These are phyloP conservation scores for Termitomyces sp. DNA, from an alignment of 768 basidiomycete genomes.

Conservation along the genomic window DNA sequence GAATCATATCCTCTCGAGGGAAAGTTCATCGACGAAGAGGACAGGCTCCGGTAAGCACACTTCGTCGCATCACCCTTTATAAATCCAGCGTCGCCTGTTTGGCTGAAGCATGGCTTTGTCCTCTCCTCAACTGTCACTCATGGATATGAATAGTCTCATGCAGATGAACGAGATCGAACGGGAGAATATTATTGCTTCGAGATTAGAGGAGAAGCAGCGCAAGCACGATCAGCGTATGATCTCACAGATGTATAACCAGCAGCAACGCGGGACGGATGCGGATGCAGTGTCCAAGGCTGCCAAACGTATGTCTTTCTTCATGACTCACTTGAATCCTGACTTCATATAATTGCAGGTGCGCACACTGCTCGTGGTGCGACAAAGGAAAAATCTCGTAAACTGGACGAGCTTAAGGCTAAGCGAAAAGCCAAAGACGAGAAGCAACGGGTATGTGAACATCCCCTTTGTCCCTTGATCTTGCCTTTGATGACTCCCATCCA, in stretches of 20 bases:
- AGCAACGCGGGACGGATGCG: slow-evolving; percentile 45
- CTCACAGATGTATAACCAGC: slow-evolving; percentile 60
- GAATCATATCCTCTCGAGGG: slow-evolving; percentile 90
- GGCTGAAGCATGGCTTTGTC: slow-evolving; percentile 18
- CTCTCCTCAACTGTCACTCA: slow-evolving; percentile 11
- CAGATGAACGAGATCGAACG: slow-evolving; percentile 83
- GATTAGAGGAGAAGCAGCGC: slow-evolving; percentile 76
- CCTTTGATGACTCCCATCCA: not conserved
- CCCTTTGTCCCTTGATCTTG: not conserved
- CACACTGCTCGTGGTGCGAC: slow-evolving; percentile 68
- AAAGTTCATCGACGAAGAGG: slow-evolving; percentile 81
- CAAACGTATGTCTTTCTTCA: slow-evolving; percentile 51
- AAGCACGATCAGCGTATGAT: slow-evolving; percentile 66
- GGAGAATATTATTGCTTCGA: slow-evolving; percentile 77
- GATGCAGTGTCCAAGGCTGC: slow-evolving; percentile 68
- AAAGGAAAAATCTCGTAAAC: slow-evolving; percentile 72
- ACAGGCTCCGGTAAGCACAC: slow-evolving; percentile 67
- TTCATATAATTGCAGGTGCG: slow-evolving; percentile 44
- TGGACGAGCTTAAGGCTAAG: slow-evolving; percentile 82
- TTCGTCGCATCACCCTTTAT: slow-evolving; percentile 16
- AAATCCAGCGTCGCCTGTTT: slow-evolving; percentile 18
- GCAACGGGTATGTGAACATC: slow-evolving; percentile 53
- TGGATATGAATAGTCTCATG: slow-evolving; percentile 50
- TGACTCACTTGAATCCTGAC: not conserved
- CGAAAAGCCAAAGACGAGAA: slow-evolving; percentile 88